Base-by-base conservation (phyloP, 371 early-diverging fungal genomes). In the Apophysomyces elegans region DNA sequence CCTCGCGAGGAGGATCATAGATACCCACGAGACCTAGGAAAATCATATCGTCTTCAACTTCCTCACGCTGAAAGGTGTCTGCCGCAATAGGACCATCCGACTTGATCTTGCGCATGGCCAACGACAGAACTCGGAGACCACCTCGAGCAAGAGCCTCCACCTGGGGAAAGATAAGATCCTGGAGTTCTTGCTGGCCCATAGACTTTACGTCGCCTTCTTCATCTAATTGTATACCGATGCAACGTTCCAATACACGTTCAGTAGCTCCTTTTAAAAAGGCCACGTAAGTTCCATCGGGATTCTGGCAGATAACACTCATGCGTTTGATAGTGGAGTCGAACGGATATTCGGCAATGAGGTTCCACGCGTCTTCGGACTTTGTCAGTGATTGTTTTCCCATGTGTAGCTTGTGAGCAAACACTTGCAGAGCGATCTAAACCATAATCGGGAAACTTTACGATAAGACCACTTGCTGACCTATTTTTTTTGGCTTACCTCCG, bases 1-100 rank as follows among this genome's bases (percentile, higher is more conserved):
- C 93, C 7, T 81, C 75, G 14, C 93, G 92, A 36, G 97, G 96
- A 26, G 97, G 97, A 72, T 97, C 99, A 70, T 94, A 93, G 45
- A 99, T 88, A 45, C 96, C 97, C 56, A 95, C 93, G 11, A 98
- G 80, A 1, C 98, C 98, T 18, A 97, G 74, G 71, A 96, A 96
- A 3, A 79, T 78, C 77, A 98, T 86, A 37, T 92, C 80, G 45
- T 73, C 70, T 72, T 97, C 99, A 36, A 91, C 70, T 1, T 69
- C 61, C 16, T 88, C 88, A 60, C 90, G 88, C 16, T 72, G 72
- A 47, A 77, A 80, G 35, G 84, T 85, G 66, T 84, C 80, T 44
- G 76, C 67, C 7, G 79, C 64, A 26, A 74, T 59, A 8, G 58
- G 37, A 8, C 68, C 75, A 9, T 75, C 72, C 13, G 89, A 78